These are phyloP conservation scores for Dendrostoma leiphaemia DNA, from an alignment of 2,329 filamentous ascomycete genomes.

Conservation along the genomic window DNA sequence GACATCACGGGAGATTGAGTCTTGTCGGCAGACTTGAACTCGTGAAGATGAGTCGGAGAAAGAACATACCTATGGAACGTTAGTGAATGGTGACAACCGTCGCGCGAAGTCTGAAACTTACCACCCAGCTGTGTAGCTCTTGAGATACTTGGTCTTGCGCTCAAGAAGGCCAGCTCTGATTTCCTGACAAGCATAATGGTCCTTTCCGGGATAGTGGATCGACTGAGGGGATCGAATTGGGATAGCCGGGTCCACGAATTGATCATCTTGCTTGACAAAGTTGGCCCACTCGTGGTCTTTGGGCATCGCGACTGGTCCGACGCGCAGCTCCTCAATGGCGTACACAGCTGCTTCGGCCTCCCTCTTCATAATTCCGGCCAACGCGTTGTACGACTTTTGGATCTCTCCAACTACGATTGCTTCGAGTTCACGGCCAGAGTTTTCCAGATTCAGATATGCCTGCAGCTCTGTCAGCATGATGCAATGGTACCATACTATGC, in stretches of 20 bases:
- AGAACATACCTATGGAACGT: conserved; percentile 75
- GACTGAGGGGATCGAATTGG: conserved; percentile 76
- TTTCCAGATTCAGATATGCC: conserved; percentile 93
- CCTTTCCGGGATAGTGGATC: conserved; percentile 87
- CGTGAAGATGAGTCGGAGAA: conserved; percentile 93
- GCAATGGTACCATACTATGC: neutral
- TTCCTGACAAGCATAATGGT: conserved; percentile 78
- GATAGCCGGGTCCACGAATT: conserved; percentile 82
- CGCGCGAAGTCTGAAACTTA: conserved; percentile 40
- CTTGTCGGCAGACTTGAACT: conserved; percentile 98
- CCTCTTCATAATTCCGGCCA: conserved; percentile 85
- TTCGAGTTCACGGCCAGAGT: conserved; percentile 90
- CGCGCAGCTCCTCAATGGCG: conserved; percentile 76
- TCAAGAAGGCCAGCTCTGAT: conserved; percentile 89
- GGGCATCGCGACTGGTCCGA: conserved; percentile 86
- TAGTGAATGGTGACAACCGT: neutral
- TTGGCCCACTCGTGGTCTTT: conserved; percentile 88
- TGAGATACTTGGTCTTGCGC: conserved; percentile 97
- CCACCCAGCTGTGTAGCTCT: conserved; percentile 96
- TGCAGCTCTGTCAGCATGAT: conserved; percentile 35
- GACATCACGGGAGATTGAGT: conserved; percentile 93
- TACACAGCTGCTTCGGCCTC: conserved; percentile 81
- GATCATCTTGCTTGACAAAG: conserved; percentile 77
- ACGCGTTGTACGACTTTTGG: conserved; percentile 95
- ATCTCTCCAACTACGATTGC: conserved; percentile 96